Percentiles rank a stretch among this genome's conserved stretches.
Evolutionary conservation across 2,329 filamentous ascomycete species (phyloP).

Genomic region (Diaporthe nobilis): DNA sequence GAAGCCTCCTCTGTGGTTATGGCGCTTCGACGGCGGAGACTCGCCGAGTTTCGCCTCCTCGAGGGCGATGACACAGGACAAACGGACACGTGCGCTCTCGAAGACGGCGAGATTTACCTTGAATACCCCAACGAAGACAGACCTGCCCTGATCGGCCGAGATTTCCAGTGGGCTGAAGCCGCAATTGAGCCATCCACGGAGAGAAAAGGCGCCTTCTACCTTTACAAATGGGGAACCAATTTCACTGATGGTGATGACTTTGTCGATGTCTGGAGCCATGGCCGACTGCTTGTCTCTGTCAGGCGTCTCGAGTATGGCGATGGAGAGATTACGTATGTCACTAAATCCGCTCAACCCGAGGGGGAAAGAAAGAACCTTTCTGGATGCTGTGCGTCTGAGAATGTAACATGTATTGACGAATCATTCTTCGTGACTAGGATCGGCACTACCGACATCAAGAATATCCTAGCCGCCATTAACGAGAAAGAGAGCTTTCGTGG

Average conservation of each 20-base stretch:
- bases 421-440: neutral
- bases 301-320: neutral
- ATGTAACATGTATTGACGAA: no score
- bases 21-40: neutral
- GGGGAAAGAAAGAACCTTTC: no score
- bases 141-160: neutral
- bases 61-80: neutral
- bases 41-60: neutral
- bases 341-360: no score
- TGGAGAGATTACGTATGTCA: neutral
- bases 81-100: neutral
- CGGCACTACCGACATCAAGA: neutral
- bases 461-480: neutral
- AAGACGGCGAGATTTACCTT: no score
- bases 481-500: neutral
- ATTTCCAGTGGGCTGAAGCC: conserved; percentile 8
- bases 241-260: neutral
- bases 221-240: neutral
- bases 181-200: neutral
- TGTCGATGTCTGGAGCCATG: neutral
- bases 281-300: conserved; percentile 13
- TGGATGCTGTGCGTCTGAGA: no score
- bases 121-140: neutral
- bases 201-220: neutral
- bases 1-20: no score